Percentiles rank a stretch among this genome's conserved stretches.
phyloP scores from a whole-genome alignment of 495 filamentous ascomycete genomes.

The Lophium mytilinum region DNA sequence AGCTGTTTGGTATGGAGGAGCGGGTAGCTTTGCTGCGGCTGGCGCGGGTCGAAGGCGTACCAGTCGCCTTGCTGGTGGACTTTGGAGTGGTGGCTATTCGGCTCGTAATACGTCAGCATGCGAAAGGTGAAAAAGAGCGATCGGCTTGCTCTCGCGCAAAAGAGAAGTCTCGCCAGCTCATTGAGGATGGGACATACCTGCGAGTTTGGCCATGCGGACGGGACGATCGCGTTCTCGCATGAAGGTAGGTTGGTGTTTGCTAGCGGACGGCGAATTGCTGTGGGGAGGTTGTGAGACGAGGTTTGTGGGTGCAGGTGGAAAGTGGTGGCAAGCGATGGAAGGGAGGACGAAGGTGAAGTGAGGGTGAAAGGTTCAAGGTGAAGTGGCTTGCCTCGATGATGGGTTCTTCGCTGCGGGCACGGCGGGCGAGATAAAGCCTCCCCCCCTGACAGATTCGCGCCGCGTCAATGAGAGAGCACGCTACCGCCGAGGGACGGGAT shows the following conservation, averaged over 20 bases:
- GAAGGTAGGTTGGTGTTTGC: neutral
- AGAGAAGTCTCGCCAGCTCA: no score
- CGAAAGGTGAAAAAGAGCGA: neutral
- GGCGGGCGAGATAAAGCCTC: neutral
- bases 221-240: neutral
- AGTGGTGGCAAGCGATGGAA: neutral
- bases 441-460: neutral
- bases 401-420: neutral
- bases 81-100: neutral
- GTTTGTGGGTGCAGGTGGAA: neutral
- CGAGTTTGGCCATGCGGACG: neutral
- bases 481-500: neutral
- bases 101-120: neutral
- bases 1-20: slow-evolving; percentile 9
- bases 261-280: neutral
- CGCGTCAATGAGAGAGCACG: neutral
- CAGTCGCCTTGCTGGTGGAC: neutral
- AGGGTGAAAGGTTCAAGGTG: neutral
- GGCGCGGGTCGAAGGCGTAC: neutral
- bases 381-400: neutral
- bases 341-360: no score
- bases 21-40: slow-evolving; percentile 3
- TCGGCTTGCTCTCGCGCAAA: no score
- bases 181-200: neutral
- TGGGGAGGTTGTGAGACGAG: neutral